Evolutionary conservation across 1,284 basidiomycete species (phyloP), one percentile per base, ranked within the genome.

Genomic region (Ganoderma lingzhi): DNA sequence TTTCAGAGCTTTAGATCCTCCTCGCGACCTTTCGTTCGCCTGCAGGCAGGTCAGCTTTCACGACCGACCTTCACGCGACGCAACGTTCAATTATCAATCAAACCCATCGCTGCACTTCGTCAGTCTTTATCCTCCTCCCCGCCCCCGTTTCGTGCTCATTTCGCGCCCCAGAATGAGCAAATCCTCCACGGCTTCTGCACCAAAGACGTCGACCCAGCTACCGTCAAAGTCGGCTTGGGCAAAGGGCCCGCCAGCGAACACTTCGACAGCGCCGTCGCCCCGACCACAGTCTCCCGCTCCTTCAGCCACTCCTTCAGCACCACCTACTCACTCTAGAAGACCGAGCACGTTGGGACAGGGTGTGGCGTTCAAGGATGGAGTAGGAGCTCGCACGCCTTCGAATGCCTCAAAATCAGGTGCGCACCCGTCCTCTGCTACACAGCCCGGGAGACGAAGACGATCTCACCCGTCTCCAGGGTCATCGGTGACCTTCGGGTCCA

Each of bases 31-130:
- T 83, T 83, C 87, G 86, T 84, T 87, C 86, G 89, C 92, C 92
- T 93, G 92, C 92, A 93, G 92, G 92, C 92, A 93, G 92, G 92
- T 93, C 92, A 88, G 86, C 88, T 86, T 88, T 91, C 86, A 91
- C 90, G 91, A 91, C 92, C 88, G 87, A 85, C 84, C 87, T 84
- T 78, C 79, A 78, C 88, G 84, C 88, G 85, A 88, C 84, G 86
- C 81, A 85, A 83, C 80, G 63, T 75, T 71, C 73, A 76, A 69
- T 76, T 81, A 79, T 82, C 81, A 82, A 82, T 80, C 82, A 84
- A 80, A 78, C 70, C 74, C 73, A 82, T 79, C 78, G 76, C 73
- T 76, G 81, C 82, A 84, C 86, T 88, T 90, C 88, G 87, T 90
- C 74, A 75, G 87, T 87, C 63, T 70, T 70, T 72, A 42, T 61